These are phyloP conservation scores for Hypomontagnella submonticulosa DNA, from an alignment of 495 filamentous ascomycete species.

Conservation along the genomic window DNA sequence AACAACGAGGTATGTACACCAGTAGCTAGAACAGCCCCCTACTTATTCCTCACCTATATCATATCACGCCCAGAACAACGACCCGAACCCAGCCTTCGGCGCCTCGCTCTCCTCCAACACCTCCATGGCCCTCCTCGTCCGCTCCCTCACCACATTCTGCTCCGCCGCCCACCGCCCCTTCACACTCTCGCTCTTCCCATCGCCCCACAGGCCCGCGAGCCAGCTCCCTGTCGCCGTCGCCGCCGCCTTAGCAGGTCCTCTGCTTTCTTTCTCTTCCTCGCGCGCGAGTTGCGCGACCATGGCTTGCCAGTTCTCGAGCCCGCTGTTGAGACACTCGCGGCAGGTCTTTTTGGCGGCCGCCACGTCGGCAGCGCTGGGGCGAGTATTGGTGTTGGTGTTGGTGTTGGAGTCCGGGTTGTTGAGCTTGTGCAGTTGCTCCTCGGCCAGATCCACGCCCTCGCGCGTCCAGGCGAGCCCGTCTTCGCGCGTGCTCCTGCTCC, in stretches of 20 bases:
- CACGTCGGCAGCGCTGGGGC: background rate
- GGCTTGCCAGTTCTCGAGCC: conserved; percentile 76
- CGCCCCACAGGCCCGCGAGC: conserved; percentile 58
- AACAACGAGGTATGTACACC: no score
- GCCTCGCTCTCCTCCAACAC: conserved; percentile 59
- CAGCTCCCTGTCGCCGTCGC: conserved; percentile 10
- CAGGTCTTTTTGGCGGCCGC: conserved; percentile 63
- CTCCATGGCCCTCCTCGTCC: conserved; percentile 55
- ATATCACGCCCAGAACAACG: conserved; percentile 53
- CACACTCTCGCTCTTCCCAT: conserved; percentile 40
- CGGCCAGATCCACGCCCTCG: conserved; percentile 76
- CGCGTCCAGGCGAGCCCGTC: conserved; percentile 86
- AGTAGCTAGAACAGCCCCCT: background rate
- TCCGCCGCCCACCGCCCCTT: conserved; percentile 62
- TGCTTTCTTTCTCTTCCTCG: conserved; percentile 59
- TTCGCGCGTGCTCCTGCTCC: conserved; percentile 54
- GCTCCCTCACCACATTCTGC: conserved; percentile 62
- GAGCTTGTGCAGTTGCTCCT: conserved; percentile 61
- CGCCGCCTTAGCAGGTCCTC: conserved; percentile 24
- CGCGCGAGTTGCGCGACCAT: conserved; percentile 73
- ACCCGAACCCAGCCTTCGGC: conserved; percentile 48
- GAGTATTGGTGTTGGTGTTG: no score
- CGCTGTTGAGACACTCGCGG: conserved; percentile 75
- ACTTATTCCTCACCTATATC: background rate
- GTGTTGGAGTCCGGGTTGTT: no score